Evolutionary conservation across 176 grass and related monocot species (phyloP), one percentile per base, ranked within the genome.

Genomic region (Rhynchospora pubera): DNA sequence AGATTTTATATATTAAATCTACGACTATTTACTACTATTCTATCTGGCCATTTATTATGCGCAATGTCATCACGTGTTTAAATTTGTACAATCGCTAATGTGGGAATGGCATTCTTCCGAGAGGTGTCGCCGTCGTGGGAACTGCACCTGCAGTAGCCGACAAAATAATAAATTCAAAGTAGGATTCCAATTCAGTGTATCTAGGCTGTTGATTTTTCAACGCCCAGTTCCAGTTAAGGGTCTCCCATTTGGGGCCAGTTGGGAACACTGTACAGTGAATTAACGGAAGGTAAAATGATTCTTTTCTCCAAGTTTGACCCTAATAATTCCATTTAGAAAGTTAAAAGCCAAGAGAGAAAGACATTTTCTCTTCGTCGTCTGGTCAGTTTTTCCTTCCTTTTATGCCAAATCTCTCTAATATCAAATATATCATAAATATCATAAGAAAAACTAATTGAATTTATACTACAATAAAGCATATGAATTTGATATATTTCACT

Each of bases 101-200:
- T 77, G 24, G 6, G 0, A 12, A 56, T 56, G 6, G 7, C 50
- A 34, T 22, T 34, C 23, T 16, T 4, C 5, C 2, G 19, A 5
- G 45, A 15, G 22, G 21, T 82, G 79, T 82, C 79, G 61, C 58
- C 53, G 28, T 82, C 79, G 43, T 67, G 61, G 79, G 32, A 82
- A 34, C 61, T 18, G 59, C 19, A 45, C 62, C 23, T 67, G 39
- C 61, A 52, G 18, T 82, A 82, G 43, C 57, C 79, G 79, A 82
- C 61, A 79, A 42, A 43, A 79, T 78, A 62, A 19, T 70, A 6
- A 70, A 77, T 77, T 56, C 4, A 3, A 11, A 50, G 7, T 28
- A 11, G 34, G 65, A 69, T 69, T 69, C 22, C 5, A 47, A 53
- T 67, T 5, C 13, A 13, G 22, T 82, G 55, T 9, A 82, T 82